These are phyloP conservation scores for Elongisporangium prolatum DNA, from an alignment of 352 stramenopile species.

Conservation along the genomic window DNA sequence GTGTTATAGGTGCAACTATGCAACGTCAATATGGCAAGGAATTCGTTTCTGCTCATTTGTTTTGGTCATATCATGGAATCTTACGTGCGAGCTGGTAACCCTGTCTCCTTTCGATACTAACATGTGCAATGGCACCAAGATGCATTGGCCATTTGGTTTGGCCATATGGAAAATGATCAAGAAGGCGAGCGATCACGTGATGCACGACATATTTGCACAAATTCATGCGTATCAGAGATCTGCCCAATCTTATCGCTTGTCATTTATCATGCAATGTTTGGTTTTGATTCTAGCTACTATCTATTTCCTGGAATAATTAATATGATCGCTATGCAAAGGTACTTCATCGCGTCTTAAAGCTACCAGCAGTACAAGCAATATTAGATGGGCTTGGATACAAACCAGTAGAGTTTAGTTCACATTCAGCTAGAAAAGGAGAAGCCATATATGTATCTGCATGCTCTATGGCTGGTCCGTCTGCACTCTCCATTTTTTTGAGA, in stretches of 20 bases:
- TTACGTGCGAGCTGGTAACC: conserved; percentile 9
- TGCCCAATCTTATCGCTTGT: conserved; percentile 14
- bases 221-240: conserved; percentile 15
- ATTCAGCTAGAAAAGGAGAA: conserved; percentile 18
- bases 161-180: conserved; percentile 25
- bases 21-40: background rate
- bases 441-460: conserved; percentile 13
- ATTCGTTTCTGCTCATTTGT: conserved; percentile 7
- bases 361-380: background rate
- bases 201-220: conserved; percentile 21
- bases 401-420: conserved; percentile 11
- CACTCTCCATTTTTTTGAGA: conserved; percentile 15
- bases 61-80: conserved; percentile 8
- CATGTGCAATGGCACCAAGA: conserved; percentile 13
- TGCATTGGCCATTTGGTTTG: conserved; percentile 15
- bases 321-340: conserved; percentile 21
- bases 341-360: conserved; percentile 5
- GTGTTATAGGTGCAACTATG: conserved; percentile 1
- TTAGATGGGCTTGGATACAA: background rate
- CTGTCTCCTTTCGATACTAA: conserved; percentile 6
- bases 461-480: conserved; percentile 15
- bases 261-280: conserved; percentile 9
- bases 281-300: conserved; percentile 4
- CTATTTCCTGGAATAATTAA: conserved; percentile 17
- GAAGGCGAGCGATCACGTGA: conserved; percentile 4